Conservation (phyloP, 2,329 filamentous ascomycete genomes). For the Monilinia fructigena region DNA sequence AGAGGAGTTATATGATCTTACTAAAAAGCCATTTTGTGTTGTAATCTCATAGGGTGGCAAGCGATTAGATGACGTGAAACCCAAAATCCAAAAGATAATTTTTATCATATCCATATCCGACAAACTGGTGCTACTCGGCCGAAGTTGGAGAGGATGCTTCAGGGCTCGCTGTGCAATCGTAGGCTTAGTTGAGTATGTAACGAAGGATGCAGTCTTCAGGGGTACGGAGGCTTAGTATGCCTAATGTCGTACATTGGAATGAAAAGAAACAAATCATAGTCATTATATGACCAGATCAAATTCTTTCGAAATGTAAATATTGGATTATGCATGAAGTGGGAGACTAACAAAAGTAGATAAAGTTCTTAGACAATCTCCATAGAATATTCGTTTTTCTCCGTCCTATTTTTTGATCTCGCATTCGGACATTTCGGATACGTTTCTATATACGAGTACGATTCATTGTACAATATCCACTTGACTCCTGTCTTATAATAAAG, state of each 20-base stretch:
- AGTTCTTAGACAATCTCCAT: conserved; percentile 1
- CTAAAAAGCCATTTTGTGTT: conserved; percentile 6
- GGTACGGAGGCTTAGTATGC: conserved; percentile 18
- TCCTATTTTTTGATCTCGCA: conserved; percentile 8
- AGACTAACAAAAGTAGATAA: conserved; percentile 11
- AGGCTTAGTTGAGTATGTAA: conserved; percentile 15
- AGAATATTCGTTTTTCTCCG: neutral
- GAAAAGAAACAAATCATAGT: neutral
- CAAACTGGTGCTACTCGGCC: conserved; percentile 15
- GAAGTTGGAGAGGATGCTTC: conserved; percentile 20
- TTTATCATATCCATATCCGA: conserved; percentile 14
- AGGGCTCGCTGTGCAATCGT: conserved; percentile 21
- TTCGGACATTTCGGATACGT: neutral
- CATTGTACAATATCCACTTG: neutral
- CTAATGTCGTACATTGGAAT: conserved; percentile 1
- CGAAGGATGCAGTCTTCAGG: conserved; percentile 21
- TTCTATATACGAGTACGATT: neutral
- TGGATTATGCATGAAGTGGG: conserved; percentile 16
- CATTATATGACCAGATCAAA: conserved; percentile 2
- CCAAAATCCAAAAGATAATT: conserved; percentile 2
- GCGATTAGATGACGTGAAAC: conserved; percentile 15
- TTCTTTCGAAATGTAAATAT: neutral
- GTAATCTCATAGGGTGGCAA: neutral
- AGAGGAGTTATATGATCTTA: conserved; percentile 14
- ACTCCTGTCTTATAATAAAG: conserved; percentile 3